Conservation (phyloP, 208 protist genomes). For the Leishmania gerbilli region DNA sequence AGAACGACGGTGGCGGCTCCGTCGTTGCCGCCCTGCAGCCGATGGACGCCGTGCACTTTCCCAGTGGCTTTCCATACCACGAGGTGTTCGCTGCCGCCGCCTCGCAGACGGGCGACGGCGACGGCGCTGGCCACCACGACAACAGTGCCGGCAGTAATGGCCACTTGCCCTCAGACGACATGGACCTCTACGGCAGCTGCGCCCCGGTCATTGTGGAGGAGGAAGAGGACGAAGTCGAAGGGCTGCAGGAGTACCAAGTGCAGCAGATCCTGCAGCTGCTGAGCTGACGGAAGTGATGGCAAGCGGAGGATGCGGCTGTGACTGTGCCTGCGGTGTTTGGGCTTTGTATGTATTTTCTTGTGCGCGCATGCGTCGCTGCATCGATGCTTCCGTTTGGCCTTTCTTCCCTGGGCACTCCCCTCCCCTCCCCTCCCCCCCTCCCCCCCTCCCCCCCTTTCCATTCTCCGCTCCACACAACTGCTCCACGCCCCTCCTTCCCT, state of each 20-base stretch:
- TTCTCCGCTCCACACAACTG: no score
- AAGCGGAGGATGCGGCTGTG: background rate
- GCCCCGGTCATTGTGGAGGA: conserved; percentile 19
- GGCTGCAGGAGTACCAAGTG: conserved; percentile 24
- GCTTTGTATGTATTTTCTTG: no score
- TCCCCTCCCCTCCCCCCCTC: no score
- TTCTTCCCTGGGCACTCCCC: no score
- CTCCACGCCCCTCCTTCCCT: background rate
- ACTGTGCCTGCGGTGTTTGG: background rate
- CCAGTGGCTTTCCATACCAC: conserved; percentile 16
- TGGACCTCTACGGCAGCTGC: background rate
- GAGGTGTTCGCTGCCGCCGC: conserved; percentile 7
- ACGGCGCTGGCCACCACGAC: background rate
- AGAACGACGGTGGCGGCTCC: background rate
- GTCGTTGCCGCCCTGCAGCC: conserved; percentile 2
- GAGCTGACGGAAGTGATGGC: background rate
- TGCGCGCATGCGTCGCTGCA: background rate
- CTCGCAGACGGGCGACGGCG: background rate
- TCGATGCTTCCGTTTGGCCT: background rate
- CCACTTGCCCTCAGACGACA: background rate
- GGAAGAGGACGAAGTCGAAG: conserved; percentile 20
- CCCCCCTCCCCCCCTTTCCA: no score
- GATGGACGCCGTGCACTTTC: conserved; percentile 23
- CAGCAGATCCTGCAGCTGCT: conserved; percentile 25
- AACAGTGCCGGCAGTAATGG: background rate